phyloP scores from a whole-genome alignment of 2,329 filamentous ascomycete species.

The Massarina eburnea region DNA sequence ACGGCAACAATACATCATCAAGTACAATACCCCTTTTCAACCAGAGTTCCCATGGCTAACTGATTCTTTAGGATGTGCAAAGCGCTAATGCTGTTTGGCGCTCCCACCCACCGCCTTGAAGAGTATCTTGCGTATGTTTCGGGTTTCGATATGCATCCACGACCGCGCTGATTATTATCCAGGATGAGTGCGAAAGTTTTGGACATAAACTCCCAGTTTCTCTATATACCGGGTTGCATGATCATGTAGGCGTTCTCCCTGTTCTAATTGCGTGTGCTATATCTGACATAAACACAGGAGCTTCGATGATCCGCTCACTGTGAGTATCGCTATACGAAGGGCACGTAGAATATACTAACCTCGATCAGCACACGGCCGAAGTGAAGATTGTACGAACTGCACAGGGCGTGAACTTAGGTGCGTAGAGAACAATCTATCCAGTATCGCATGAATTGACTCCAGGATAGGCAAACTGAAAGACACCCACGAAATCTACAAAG shows the following conservation, averaged over 20 bases:
- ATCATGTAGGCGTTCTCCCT: too few relatives aligned
- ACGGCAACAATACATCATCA: constrained; percentile 81
- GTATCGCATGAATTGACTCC: too few relatives aligned
- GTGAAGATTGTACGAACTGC: constrained; percentile 71
- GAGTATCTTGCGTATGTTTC: constrained; percentile 89
- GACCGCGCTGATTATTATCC: too few relatives aligned
- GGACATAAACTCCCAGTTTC: constrained; percentile 82
- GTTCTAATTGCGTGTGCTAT: too few relatives aligned
- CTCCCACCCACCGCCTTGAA: constrained; percentile 86
- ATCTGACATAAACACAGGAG: too few relatives aligned
- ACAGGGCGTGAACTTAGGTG: constrained; percentile 67
- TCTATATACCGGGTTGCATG: constrained; percentile 91
- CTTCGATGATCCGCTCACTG: constrained; percentile 64
- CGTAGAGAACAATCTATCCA: too few relatives aligned
- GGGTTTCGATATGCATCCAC: too few relatives aligned
- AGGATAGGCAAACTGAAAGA: constrained; percentile 73
- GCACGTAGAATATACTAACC: background rate
- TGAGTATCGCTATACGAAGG: background rate
- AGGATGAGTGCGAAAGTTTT: constrained; percentile 81
- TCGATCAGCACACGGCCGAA: constrained; percentile 68
- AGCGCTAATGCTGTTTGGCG: constrained; percentile 84
- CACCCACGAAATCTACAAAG: constrained; percentile 75
- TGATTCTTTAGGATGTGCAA: too few relatives aligned
- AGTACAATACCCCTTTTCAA: too few relatives aligned
- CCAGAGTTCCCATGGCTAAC: too few relatives aligned